A percentile compares a stretch with the other conserved stretches of the same genome.
Conservation (phyloP, 106 monocot species). For the Apostasia ramifera region DNA sequence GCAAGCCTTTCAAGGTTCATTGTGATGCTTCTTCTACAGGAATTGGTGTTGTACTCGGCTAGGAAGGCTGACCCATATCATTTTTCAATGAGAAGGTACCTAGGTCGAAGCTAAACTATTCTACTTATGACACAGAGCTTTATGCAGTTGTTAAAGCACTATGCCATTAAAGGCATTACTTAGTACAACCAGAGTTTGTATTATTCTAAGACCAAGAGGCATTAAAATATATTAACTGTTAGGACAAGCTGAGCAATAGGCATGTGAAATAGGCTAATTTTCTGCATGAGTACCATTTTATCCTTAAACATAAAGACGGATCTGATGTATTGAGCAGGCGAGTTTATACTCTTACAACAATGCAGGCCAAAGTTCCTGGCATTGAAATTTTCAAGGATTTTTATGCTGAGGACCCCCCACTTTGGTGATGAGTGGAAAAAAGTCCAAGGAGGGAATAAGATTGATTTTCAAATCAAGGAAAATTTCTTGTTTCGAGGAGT, state of each 20-base stretch:
- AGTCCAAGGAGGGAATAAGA: too few relatives aligned
- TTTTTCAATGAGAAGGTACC: too few relatives aligned
- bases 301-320: neutral
- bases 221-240: neutral
- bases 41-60: too few relatives aligned
- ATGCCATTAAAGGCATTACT: neutral
- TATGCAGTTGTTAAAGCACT: neutral
- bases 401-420: too few relatives aligned
- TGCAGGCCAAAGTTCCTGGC: too few relatives aligned
- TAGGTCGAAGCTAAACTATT: neutral
- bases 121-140: neutral
- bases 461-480: neutral
- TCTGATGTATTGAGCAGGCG: neutral
- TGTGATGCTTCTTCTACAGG: too few relatives aligned
- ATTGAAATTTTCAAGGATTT: too few relatives aligned
- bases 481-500: slow-evolving; percentile 1
- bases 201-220: neutral
- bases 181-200: neutral
- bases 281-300: too few relatives aligned
- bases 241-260: neutral
- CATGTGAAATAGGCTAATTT: neutral
- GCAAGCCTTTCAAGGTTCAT: too few relatives aligned
- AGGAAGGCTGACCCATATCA: too few relatives aligned
- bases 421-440: too few relatives aligned
- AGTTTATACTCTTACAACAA: too few relatives aligned